Percentiles rank a stretch among this genome's conserved stretches.
phyloP scores from a whole-genome alignment of 306 rosid genomes.

The Vigna nakashimae region DNA sequence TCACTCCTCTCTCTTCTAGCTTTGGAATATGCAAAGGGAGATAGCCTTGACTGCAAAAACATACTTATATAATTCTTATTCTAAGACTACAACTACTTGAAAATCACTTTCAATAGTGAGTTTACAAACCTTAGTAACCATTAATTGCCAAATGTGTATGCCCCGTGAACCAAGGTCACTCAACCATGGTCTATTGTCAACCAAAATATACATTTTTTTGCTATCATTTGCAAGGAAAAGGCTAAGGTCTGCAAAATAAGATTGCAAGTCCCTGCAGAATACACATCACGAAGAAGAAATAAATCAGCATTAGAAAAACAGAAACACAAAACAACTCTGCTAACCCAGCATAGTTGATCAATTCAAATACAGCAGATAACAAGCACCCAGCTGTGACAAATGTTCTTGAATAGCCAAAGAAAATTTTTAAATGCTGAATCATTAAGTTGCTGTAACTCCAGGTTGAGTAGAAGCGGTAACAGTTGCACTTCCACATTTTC shows the following conservation, averaged over 20 bases:
- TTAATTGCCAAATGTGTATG: constrained; percentile 92
- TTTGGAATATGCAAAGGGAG: constrained; percentile 91
- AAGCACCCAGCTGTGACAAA: not conserved
- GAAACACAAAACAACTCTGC: constrained; percentile 13
- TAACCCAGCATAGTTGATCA: constrained; percentile 12
- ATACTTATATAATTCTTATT: constrained; percentile 11
- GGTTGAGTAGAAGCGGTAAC: constrained; percentile 20
- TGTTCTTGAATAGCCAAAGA: not conserved
- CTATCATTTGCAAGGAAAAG: constrained; percentile 81
- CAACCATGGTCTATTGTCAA: constrained; percentile 96
- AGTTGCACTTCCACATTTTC: constrained; percentile 16
- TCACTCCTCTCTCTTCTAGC: constrained; percentile 58
- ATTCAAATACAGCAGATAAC: constrained; percentile 29
- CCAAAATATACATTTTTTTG: constrained; percentile 78
- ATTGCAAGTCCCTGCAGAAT: constrained; percentile 90
- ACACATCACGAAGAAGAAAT: constrained; percentile 35
- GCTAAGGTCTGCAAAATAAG: constrained; percentile 89
- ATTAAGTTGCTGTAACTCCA: not conserved
- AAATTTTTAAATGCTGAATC: constrained; percentile 5
- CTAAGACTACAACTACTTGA: constrained; percentile 9
- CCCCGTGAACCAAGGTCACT: constrained; percentile 72
- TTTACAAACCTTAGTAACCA: constrained; percentile 88
- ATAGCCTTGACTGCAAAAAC: constrained; percentile 83
- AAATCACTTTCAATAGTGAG: constrained; percentile 35
- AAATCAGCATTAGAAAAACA: constrained; percentile 23